These are phyloP conservation scores for Coemansia furcata DNA, from an alignment of 192 early-diverging fungal species.

Conservation along the genomic window DNA sequence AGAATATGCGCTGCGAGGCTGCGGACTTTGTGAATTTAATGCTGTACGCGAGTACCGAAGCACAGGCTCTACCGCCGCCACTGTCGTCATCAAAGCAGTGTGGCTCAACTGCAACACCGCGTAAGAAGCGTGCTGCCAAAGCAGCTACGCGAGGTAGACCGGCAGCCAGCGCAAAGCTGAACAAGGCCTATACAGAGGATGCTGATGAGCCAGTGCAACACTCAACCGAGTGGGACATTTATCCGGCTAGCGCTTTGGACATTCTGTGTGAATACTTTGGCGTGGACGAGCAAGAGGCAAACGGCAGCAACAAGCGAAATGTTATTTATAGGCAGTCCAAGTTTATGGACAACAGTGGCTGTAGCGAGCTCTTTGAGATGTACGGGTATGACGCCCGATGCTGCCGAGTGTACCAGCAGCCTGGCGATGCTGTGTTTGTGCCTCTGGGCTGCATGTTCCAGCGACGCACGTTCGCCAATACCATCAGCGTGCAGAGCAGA, in stretches of 20 bases:
- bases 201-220: not conserved
- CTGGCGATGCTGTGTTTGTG: constrained; percentile 72
- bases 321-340: constrained; percentile 1
- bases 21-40: constrained; percentile 72
- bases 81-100: not conserved
- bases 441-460: constrained; percentile 72
- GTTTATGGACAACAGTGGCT: constrained; percentile 5
- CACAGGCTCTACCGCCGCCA: not conserved
- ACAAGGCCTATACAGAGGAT: not conserved
- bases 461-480: constrained; percentile 56
- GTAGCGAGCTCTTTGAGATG: constrained; percentile 32
- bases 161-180: not conserved
- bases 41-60: constrained; percentile 39
- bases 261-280: constrained; percentile 39
- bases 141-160: not conserved
- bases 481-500: constrained; percentile 61
- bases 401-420: constrained; percentile 60
- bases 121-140: not conserved
- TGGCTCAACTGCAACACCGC: not conserved
- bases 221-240: constrained; percentile 67
- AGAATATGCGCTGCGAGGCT: constrained; percentile 67
- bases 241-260: constrained; percentile 31
- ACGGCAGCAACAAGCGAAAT: constrained; percentile 1
- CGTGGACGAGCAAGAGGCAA: not conserved
- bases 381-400: constrained; percentile 39